Conservation (phyloP, 1,284 basidiomycete genomes). For the Fomitopsis betulina region DNA sequence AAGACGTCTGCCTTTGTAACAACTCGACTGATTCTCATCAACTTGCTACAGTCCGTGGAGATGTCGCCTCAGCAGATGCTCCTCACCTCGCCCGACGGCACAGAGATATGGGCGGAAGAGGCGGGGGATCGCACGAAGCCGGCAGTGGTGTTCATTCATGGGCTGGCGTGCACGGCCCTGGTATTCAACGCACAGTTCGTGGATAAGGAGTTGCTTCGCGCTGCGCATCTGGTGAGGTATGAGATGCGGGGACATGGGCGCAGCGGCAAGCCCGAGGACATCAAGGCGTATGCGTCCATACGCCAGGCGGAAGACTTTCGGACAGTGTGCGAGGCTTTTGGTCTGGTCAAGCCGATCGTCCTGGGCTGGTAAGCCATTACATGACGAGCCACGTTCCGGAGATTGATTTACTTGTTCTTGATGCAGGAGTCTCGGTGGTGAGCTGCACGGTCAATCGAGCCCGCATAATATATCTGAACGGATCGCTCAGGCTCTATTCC, state of each 20-base stretch:
- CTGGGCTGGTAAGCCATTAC: constrained; percentile 31
- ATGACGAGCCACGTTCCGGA: not conserved
- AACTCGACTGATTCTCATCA: not conserved
- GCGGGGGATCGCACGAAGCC: constrained; percentile 34
- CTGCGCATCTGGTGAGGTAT: constrained; percentile 32
- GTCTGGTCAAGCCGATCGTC: constrained; percentile 30
- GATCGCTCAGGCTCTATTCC: constrained; percentile 25
- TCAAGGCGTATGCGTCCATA: constrained; percentile 23
- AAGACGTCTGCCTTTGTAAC: not conserved
- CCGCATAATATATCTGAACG: not conserved
- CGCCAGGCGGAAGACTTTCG: constrained; percentile 34
- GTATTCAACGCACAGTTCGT: constrained; percentile 35
- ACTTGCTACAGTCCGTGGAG: not conserved
- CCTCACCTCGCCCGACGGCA: constrained; percentile 25
- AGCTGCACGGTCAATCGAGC: not conserved
- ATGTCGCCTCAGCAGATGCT: constrained; percentile 11
- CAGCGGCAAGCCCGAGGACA: constrained; percentile 22
- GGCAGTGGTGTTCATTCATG: constrained; percentile 39
- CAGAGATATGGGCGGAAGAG: constrained; percentile 32
- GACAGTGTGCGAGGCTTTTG: constrained; percentile 29
- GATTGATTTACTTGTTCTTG: not conserved
- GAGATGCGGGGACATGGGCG: constrained; percentile 31
- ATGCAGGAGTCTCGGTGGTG: constrained; percentile 35
- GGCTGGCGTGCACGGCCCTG: constrained; percentile 30
- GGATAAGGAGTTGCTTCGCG: constrained; percentile 26